phyloP scores from a whole-genome alignment of 208 protist genomes.

The Vickermania ingenoplastis region DNA sequence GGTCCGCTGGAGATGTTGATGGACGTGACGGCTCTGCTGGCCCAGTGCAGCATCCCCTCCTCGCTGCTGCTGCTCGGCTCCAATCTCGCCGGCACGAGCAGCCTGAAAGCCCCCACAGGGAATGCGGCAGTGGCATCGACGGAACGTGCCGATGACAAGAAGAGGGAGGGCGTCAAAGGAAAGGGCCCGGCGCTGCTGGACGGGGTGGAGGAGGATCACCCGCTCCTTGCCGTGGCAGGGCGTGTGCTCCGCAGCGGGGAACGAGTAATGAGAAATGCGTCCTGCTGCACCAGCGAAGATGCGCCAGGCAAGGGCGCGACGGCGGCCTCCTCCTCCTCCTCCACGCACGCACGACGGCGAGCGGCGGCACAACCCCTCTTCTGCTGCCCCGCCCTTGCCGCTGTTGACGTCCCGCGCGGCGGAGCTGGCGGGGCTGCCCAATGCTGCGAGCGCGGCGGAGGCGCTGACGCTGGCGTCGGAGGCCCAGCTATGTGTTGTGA shows the following conservation, averaged over 20 bases:
- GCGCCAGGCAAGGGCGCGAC: background rate
- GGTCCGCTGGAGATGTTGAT: slow-evolving; percentile 51
- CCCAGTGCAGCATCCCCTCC: slow-evolving; percentile 49
- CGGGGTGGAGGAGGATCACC: background rate
- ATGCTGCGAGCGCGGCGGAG: background rate
- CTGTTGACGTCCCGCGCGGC: background rate
- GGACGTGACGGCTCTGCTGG: slow-evolving; percentile 43
- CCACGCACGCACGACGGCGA: background rate
- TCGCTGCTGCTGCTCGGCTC: slow-evolving; percentile 69
- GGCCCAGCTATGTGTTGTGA: background rate
- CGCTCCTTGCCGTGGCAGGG: background rate
- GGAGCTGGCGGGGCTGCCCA: background rate
- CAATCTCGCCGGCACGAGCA: slow-evolving; percentile 39
- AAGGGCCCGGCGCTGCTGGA: no score
- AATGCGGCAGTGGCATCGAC: no score
- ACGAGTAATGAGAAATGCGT: background rate
- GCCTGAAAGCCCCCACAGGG: background rate
- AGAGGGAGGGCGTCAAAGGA: no score
- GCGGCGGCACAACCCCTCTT: background rate
- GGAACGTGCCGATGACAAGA: no score
- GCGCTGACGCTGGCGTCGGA: background rate
- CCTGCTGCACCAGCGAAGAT: background rate
- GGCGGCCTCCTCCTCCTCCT: background rate
- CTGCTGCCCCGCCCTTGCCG: no score
- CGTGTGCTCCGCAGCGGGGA: background rate